Evolutionary conservation across 2,329 filamentous ascomycete genomes (phyloP).

Genomic region (Ceratocystis ficicola): DNA sequence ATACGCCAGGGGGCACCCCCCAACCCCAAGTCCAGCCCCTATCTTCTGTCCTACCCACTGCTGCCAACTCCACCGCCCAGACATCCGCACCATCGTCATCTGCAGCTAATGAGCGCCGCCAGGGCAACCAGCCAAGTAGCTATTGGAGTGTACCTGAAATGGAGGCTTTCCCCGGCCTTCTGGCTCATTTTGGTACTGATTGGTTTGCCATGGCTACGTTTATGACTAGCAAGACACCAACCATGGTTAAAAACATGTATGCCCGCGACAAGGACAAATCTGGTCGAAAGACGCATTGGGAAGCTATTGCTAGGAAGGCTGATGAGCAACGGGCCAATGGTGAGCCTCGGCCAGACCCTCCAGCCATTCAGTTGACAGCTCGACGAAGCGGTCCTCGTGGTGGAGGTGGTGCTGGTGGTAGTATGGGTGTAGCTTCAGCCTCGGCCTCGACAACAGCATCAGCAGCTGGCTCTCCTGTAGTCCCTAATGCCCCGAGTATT

Average conservation of each 20-base stretch:
- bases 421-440: conserved; percentile 26
- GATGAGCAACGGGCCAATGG: conserved; percentile 44
- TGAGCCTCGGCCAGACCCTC: conserved; percentile 49
- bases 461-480: conserved; percentile 14
- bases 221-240: conserved; percentile 73
- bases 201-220: conserved; percentile 63
- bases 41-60: conserved; percentile 25
- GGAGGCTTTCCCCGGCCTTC: conserved; percentile 60
- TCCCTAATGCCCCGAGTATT: conserved; percentile 11
- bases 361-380: conserved; percentile 41
- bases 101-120: conserved; percentile 39
- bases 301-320: conserved; percentile 46
- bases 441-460: conserved; percentile 11
- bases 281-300: conserved; percentile 42
- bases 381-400: conserved; percentile 36
- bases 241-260: conserved; percentile 72
- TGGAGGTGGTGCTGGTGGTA: conserved; percentile 32
- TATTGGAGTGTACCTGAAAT: conserved; percentile 81
- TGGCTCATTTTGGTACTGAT: conserved; percentile 66
- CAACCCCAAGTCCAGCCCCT: not conserved
- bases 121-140: conserved; percentile 53
- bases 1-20: not conserved
- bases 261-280: conserved; percentile 49
- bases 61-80: conserved; percentile 30
- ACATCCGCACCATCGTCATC: conserved; percentile 36